Conservation (phyloP, 169 alveolate genomes). For the Babesia caballi region DNA sequence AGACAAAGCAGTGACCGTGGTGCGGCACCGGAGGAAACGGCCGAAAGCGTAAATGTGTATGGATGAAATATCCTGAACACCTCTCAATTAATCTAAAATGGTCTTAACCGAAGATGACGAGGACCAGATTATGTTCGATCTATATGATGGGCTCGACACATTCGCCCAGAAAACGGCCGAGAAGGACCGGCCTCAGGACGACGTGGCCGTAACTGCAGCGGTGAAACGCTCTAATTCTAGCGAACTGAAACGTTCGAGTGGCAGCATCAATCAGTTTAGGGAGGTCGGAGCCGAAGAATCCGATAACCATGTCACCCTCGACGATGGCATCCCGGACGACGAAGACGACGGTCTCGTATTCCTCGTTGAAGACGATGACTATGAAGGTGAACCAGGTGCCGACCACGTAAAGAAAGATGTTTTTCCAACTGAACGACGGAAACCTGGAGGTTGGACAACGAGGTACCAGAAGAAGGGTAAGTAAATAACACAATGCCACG, state of each 20-base stretch:
- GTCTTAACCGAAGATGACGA: constrained; percentile 26
- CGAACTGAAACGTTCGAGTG: background rate
- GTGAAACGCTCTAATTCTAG: background rate
- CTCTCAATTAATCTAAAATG: background rate
- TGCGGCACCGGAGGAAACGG: constrained; percentile 11
- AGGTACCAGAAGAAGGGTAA: constrained; percentile 10
- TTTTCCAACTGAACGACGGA: background rate
- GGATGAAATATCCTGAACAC: background rate
- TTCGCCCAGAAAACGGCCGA: constrained; percentile 20
- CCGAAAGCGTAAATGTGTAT: background rate
- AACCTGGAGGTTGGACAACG: constrained; percentile 27
- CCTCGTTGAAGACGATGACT: constrained; percentile 46
- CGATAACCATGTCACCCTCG: constrained; percentile 7
- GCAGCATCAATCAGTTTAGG: background rate
- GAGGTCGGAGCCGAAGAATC: background rate
- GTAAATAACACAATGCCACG: background rate
- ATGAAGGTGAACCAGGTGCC: background rate
- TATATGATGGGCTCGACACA: constrained; percentile 64
- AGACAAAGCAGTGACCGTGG: constrained; percentile 14
- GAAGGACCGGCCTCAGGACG: background rate
- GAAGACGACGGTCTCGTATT: constrained; percentile 45
- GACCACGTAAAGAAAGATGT: background rate
- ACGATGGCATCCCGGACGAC: constrained; percentile 16
- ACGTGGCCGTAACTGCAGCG: background rate
- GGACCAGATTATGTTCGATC: constrained; percentile 60